Base-by-base conservation (phyloP, 2,329 filamentous ascomycete species). In the Colletotrichum paranaense region DNA sequence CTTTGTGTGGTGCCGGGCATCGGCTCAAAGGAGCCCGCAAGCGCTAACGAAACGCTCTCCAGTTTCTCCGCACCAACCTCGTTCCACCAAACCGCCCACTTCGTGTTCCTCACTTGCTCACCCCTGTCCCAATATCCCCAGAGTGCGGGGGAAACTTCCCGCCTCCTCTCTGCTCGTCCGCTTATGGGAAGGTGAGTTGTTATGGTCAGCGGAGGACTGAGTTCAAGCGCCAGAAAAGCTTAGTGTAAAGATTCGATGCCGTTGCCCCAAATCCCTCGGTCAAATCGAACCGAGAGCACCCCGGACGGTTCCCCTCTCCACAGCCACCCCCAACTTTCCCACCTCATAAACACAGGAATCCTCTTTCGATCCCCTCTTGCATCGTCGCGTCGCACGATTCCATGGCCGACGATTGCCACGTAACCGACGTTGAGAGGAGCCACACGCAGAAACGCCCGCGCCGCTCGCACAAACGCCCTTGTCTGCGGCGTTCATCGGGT, bases 331-430 rank as follows among this genome's bases (percentile, higher is more conserved):
- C 70, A 49, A 38, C 46, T 49, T 56, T 55, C 42, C 24, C 67
- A 64, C 42, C 49, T 70, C 60, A 73, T 62, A 62, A 62, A 28
- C 56, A 62, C 52, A 32, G 49, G 65, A 60, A 60, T 35, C 65
- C 57, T 73, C 60, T 57, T 16, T 59, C 49, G 46, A 22, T 49
- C 32, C 42, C 60, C 63, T 58, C 60, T 53, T 67, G 71, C 62
- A 67, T 69, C 71, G 71, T 73, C 66, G 38, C 52, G 52, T 62
- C 75, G 75, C 75, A 55, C 57, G 57, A 76, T 68, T 74, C 35
- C 9, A 42, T 58, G 75, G 69, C 75, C 75, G 76, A 65, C 49
- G 57, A 70, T 75, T 76, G 28, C 46, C 53, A 70, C 74, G 74
- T 60, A 26, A 63, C 71, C 73, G 68, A 72, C 24, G 28, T 30